Percentiles rank a stretch among this genome's conserved stretches.
Evolutionary conservation across 164 flowering plant species (phyloP).

Genomic region (Liquidambar formosana): DNA sequence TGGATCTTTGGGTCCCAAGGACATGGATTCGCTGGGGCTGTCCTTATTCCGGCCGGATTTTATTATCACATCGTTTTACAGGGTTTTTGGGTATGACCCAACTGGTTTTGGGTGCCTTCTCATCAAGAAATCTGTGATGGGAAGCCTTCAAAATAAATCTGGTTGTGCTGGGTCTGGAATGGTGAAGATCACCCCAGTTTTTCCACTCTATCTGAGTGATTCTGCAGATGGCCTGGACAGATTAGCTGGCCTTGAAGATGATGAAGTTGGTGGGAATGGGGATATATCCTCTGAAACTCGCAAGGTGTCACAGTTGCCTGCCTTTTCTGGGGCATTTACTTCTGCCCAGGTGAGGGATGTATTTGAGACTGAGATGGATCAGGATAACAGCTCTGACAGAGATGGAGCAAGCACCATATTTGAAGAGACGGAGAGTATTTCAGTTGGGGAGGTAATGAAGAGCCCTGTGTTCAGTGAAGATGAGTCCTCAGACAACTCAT

Average conservation of each 20-base stretch:
- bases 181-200: constrained; percentile 85
- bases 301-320: constrained; percentile 63
- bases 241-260: constrained; percentile 50
- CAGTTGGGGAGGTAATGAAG: constrained; percentile 83
- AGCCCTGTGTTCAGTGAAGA: constrained; percentile 94
- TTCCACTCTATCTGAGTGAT: constrained; percentile 73
- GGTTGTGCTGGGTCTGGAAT: constrained; percentile 84
- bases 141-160: constrained; percentile 62
- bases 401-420: constrained; percentile 87
- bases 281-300: constrained; percentile 42
- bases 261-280: constrained; percentile 38
- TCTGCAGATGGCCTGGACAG: constrained; percentile 67
- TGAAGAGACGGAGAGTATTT: constrained; percentile 82
- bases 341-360: constrained; percentile 87
- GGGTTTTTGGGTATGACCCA: constrained; percentile 86
- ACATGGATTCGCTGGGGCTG: constrained; percentile 92
- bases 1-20: constrained; percentile 94
- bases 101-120: constrained; percentile 96
- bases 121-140: constrained; percentile 85
- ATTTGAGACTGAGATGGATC: constrained; percentile 80
- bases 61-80: constrained; percentile 83
- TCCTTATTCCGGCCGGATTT: constrained; percentile 89
- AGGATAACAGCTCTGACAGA: constrained; percentile 71
- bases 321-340: constrained; percentile 85
- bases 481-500: constrained; percentile 80